phyloP scores from a whole-genome alignment of 306 rosid genomes.

The Biancaea sappan region DNA sequence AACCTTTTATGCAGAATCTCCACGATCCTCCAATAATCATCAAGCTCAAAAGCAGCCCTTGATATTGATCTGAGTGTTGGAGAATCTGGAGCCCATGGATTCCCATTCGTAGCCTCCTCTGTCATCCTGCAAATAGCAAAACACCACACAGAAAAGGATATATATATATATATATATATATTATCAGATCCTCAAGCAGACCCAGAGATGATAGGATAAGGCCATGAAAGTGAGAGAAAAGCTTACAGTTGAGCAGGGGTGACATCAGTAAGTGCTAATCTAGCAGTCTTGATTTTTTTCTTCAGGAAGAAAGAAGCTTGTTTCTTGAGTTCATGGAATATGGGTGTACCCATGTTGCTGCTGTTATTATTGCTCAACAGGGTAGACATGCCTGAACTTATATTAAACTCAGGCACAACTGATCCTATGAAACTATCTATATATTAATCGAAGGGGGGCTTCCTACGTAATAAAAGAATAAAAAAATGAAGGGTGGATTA shows the following conservation, averaged over 20 bases:
- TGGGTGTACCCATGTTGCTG: conserved; percentile 55
- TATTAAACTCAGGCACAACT: too few relatives aligned
- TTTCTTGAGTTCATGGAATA: conserved; percentile 72
- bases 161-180: too few relatives aligned
- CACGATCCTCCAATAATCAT: conserved; percentile 75
- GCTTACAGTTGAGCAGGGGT: conserved; percentile 83
- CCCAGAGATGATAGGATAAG: neutral
- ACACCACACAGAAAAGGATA: neutral
- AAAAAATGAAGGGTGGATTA: neutral
- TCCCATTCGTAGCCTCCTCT: conserved; percentile 84
- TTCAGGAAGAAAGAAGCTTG: conserved; percentile 94
- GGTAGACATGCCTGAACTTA: conserved; percentile 47
- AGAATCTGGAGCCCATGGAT: conserved; percentile 69
- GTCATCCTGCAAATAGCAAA: conserved; percentile 56
- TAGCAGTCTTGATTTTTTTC: conserved; percentile 89
- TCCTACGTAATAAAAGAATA: neutral
- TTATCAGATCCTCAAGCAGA: conserved; percentile 30
- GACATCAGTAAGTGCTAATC: conserved; percentile 95
- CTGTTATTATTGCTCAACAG: conserved; percentile 40
- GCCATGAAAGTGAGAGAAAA: neutral
- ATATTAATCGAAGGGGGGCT: neutral
- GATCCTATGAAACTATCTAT: neutral
- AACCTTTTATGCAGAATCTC: conserved; percentile 60
- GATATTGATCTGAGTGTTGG: conserved; percentile 79
- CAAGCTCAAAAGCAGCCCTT: conserved; percentile 92